Evolutionary conservation across 176 grass and related monocot species (phyloP).

Genomic region (Dendrocalamus sinicus): DNA sequence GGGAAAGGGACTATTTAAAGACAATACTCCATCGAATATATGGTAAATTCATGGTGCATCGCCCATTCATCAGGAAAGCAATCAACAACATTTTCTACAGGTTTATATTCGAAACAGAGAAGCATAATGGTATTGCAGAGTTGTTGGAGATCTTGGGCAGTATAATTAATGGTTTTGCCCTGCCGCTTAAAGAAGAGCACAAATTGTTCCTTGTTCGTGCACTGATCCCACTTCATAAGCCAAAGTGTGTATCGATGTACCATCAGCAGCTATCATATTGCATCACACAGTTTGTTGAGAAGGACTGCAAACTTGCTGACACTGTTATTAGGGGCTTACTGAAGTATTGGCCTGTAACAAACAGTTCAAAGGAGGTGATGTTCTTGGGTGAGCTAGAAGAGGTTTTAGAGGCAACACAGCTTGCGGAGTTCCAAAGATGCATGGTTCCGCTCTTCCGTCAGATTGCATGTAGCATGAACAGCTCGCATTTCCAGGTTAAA

Average conservation of each 20-base stretch:
- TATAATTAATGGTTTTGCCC: slow-evolving; percentile 96
- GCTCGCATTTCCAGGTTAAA: slow-evolving; percentile 93
- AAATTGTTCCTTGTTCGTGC: slow-evolving; percentile 92
- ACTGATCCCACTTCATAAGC: slow-evolving; percentile 94
- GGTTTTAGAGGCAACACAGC: slow-evolving; percentile 88
- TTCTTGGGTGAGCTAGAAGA: slow-evolving; percentile 98
- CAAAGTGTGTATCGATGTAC: slow-evolving; percentile 86
- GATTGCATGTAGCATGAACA: slow-evolving; percentile 84
- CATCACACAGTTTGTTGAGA: slow-evolving; percentile 96
- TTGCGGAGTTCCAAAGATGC: slow-evolving; percentile 91
- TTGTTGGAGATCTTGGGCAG: slow-evolving; percentile 92
- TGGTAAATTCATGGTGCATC: slow-evolving; percentile 99
- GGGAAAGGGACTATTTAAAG: slow-evolving; percentile 97
- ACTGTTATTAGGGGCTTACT: slow-evolving; percentile 89
- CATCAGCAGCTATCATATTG: slow-evolving; percentile 95
- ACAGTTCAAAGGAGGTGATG: slow-evolving; percentile 99
- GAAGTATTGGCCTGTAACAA: slow-evolving; percentile 98
- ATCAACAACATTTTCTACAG: slow-evolving; percentile 99
- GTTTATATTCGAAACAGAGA: slow-evolving; percentile 96
- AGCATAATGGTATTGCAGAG: slow-evolving; percentile 90
- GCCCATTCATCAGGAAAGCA: slow-evolving; percentile 93
- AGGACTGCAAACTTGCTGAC: slow-evolving; percentile 96
- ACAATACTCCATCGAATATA: slow-evolving; percentile 96
- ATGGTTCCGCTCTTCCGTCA: slow-evolving; percentile 80
- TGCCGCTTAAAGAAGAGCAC: slow-evolving; percentile 96